A percentile compares a stretch with the other conserved stretches of the same genome.
Evolutionary conservation across 2,329 filamentous ascomycete species (phyloP).

Genomic region (Neocucurbitaria cava): DNA sequence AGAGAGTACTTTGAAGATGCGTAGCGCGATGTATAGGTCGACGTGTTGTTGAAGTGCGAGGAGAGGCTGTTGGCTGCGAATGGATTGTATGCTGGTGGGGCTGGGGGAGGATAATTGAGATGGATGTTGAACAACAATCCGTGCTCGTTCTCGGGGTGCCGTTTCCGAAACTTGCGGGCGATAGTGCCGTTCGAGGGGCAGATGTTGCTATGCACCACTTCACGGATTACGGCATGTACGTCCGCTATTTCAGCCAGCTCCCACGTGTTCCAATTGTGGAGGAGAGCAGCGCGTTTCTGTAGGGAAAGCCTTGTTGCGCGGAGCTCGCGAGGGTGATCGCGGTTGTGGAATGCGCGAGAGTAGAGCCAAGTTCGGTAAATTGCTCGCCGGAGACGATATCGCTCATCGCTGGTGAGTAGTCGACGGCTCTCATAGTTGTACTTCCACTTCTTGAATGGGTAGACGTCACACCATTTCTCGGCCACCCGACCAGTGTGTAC

Average conservation of each 20-base stretch:
- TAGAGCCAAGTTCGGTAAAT: constrained; percentile 69
- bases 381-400: constrained; percentile 61
- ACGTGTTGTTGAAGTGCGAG: constrained; percentile 47
- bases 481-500: constrained; percentile 62
- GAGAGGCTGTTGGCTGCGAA: constrained; percentile 37
- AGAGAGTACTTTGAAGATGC: constrained; percentile 56
- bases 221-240: constrained; percentile 61
- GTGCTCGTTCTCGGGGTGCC: constrained; percentile 58
- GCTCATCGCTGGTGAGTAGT: constrained; percentile 58
- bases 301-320: constrained; percentile 57
- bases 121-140: constrained; percentile 62
- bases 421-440: constrained; percentile 62
- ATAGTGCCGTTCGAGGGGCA: constrained; percentile 69
- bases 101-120: constrained; percentile 55
- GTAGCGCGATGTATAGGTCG: constrained; percentile 47
- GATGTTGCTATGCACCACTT: constrained; percentile 64
- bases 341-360: constrained; percentile 63
- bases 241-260: constrained; percentile 68
- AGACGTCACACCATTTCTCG: constrained; percentile 66
- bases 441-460: constrained; percentile 69
- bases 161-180: constrained; percentile 64
- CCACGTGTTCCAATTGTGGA: constrained; percentile 64
- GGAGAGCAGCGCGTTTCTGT: constrained; percentile 60
- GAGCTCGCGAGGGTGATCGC: constrained; percentile 57
- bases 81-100: constrained; percentile 41